These are phyloP conservation scores for Adiantum capillusveneris DNA, from an alignment of 75 land plant species.

Conservation along the genomic window DNA sequence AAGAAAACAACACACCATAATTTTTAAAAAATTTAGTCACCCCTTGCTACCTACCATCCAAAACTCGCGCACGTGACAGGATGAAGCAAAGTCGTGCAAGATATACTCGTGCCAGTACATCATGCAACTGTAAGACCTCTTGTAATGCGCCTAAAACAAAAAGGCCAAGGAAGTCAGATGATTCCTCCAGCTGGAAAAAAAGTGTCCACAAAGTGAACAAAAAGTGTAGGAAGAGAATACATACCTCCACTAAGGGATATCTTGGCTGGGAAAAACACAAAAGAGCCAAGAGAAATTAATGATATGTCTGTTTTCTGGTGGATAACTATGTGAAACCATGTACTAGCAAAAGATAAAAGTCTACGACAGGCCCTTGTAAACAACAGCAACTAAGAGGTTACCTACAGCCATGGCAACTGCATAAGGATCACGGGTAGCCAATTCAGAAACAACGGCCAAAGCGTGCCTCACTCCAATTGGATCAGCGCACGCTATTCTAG, in stretches of 20 bases:
- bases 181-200: not conserved
- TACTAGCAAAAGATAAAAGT: not conserved
- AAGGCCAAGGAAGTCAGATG: not conserved
- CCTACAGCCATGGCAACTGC: constrained; percentile 97
- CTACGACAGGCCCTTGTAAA: not conserved
- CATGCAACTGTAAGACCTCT: constrained; percentile 95
- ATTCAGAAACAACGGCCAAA: constrained; percentile 72
- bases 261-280: constrained; percentile 50
- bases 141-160: constrained; percentile 73
- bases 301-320: too few relatives aligned
- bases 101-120: constrained; percentile 93
- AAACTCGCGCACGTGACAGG: constrained; percentile 75
- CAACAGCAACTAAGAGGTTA: constrained; percentile 8
- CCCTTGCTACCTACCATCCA: constrained; percentile 66
- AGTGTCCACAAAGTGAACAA: too few relatives aligned
- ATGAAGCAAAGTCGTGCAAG: constrained; percentile 83
- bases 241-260: constrained; percentile 78
- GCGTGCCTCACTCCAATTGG: constrained; percentile 97
- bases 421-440: constrained; percentile 82
- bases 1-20: not conserved
- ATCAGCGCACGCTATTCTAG: constrained; percentile 37
- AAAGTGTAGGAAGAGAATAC: not conserved
- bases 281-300: too few relatives aligned
- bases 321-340: not conserved
- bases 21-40: too few relatives aligned